Base-by-base conservation (phyloP, 2,329 filamentous ascomycete genomes). In the Aspergillus viridinutans region DNA sequence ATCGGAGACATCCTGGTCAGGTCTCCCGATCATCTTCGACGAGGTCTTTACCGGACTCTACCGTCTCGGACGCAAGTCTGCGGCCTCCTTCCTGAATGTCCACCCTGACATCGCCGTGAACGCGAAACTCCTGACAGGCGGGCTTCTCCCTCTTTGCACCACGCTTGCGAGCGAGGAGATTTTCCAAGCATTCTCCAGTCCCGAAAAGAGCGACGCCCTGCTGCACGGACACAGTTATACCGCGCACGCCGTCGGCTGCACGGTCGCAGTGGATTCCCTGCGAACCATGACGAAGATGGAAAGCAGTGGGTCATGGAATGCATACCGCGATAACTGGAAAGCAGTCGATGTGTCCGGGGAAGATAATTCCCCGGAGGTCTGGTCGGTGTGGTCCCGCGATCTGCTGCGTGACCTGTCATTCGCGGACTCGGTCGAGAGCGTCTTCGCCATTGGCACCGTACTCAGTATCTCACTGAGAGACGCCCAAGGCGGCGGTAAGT, bases 1-100 rank as follows among this genome's bases (percentile, higher is more conserved):
- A 20, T 20, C 23, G 29, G 51, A 50, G 6, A 58, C 66, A 53
- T 62, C 66, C 20, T 95, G 90, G 90, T 79, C 80, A 1, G 90
- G 90, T 2, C 81, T 95, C 3, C 90, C 91, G 0, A 77, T 95
- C 42, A 80, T 95, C 63, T 90, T 91, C 62, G 90, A 96, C 68
- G 91, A 95, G 69, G 90, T 95, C 38, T 95, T 96, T 73, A 93
- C 90, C 0, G 90, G 90, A 1, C 78, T 95, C 4, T 92, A 92
- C 70, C 89, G 91, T 12, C 84, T 96, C 0, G 90, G 91, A 2
- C 83, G 86, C 42, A 85, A 87, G 67, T 86, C 83, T 1, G 81
- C 90, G 0, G 84, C 88, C 0, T 86, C 86, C 0, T 89, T 93
- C 71, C 81, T 95, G 3, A 78, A 79, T 4, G 76, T 85, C 0